Evolutionary conservation across 208 protist species (phyloP), one percentile per base, ranked within the genome.

Genomic region (Strigomonas culicis): DNA sequence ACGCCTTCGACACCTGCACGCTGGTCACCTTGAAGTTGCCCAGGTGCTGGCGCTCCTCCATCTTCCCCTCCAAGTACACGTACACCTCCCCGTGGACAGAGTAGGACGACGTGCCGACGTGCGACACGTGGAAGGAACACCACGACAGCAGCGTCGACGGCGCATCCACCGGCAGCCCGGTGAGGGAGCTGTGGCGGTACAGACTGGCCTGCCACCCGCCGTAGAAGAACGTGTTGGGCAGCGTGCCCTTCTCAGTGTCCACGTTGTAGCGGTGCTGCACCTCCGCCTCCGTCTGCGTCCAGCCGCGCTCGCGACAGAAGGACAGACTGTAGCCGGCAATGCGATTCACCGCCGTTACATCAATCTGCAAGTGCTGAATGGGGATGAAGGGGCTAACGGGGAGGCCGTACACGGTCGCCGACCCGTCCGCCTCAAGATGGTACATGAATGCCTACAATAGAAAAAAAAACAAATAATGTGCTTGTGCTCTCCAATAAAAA

Each of bases 41-140:
- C 39, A 91, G 59, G 1, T 63, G 66, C 22, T 64, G 25, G 52
- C 57, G 72, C 22, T 60, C 24, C 59, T 77, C 70, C 22, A 63
- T 58, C n/a, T 67, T 36, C 1, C 61, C 74, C 13, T 84, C 72
- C 7, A 69, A 13, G 62, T 86, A 91, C 41, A 67, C 59, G 58
- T 67, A 76, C 25, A 91, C 57, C n/a, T 72, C 59, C 17, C 56
- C 61, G 65, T 76, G 72, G 10, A 91, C 53, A 28, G 71, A 73
- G 69, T 85, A 83, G 27, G 78, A 86, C 69, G 67, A 83, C 59
- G 28, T 80, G 34, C 84, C 84, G 0, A 91, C 75, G 66, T 80
- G 56, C 1, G 67, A 65, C 3, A 91, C 50, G 57, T 61, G 62
- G 24, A 85, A 77, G 28, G 68, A 63, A 1, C 60, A 70, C 39